Conservation (phyloP, 768 basidiomycete species). For the Amanita pallidorosea region DNA sequence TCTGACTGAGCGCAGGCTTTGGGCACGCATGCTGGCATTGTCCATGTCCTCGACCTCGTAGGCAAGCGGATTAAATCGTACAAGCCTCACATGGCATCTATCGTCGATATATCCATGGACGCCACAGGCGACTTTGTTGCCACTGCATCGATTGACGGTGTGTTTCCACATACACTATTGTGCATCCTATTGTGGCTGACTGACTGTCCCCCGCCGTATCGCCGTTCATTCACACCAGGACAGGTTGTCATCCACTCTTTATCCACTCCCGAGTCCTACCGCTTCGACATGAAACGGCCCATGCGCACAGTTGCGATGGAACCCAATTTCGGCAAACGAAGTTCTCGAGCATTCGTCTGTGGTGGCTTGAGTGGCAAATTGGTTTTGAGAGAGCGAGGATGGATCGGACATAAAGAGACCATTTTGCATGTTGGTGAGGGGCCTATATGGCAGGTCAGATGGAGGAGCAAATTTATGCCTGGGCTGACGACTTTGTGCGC, state of each 20-base stretch:
- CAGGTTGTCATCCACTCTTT: conserved; percentile 84
- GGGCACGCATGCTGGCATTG: conserved; percentile 89
- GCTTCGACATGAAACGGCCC: conserved; percentile 86
- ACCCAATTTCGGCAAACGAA: conserved; percentile 76
- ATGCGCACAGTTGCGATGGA: conserved; percentile 86
- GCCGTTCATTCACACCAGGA: conserved; percentile 36
- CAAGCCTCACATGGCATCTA: conserved; percentile 81
- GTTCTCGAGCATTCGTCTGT: conserved; percentile 72
- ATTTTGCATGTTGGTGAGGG: conserved; percentile 78
- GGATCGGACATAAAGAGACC: conserved; percentile 92
- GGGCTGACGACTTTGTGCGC: conserved; percentile 84
- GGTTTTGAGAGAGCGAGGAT: conserved; percentile 87
- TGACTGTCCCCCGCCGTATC: neutral
- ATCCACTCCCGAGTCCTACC: conserved; percentile 67
- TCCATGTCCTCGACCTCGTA: conserved; percentile 71
- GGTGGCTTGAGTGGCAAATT: conserved; percentile 88
- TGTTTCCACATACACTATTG: conserved; percentile 13
- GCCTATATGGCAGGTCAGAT: conserved; percentile 86
- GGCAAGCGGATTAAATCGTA: conserved; percentile 84
- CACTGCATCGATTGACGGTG: conserved; percentile 90
- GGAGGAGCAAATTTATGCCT: conserved; percentile 86
- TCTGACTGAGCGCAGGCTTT: conserved; percentile 47
- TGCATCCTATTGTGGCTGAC: conserved; percentile 9
- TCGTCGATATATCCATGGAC: conserved; percentile 81
- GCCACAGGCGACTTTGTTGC: conserved; percentile 80